Evolutionary conservation across 257 asterid species (phyloP).

Genomic region (Penstemon davidsonii): DNA sequence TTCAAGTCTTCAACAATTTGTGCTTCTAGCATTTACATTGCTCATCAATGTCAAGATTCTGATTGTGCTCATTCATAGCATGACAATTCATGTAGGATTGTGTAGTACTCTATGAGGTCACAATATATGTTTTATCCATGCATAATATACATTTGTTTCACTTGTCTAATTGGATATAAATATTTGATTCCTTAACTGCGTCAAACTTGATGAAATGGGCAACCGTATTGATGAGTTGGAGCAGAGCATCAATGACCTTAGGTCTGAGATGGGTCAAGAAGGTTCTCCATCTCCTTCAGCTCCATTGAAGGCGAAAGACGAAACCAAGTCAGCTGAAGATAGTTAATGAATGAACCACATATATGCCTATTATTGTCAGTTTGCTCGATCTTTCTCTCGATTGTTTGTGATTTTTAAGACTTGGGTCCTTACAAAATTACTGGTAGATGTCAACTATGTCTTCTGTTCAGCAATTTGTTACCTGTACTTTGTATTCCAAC

Average conservation of each 20-base stretch:
- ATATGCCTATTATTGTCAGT: neutral
- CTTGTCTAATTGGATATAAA: neutral
- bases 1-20: too few relatives aligned
- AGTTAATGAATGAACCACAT: slow-evolving; percentile 33
- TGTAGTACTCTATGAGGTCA: neutral
- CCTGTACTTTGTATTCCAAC: neutral
- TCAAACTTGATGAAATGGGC: slow-evolving; percentile 91
- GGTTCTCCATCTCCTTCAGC: slow-evolving; percentile 79
- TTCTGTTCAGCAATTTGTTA: slow-evolving; percentile 7
- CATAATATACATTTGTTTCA: neutral
- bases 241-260: slow-evolving; percentile 87
- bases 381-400: slow-evolving; percentile 16
- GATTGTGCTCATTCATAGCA: too few relatives aligned
- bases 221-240: slow-evolving; percentile 82
- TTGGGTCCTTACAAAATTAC: too few relatives aligned
- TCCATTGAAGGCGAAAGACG: slow-evolving; percentile 38
- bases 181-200: slow-evolving; percentile 44
- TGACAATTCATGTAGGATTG: too few relatives aligned
- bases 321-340: slow-evolving; percentile 52
- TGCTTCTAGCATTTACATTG: too few relatives aligned
- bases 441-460: too few relatives aligned
- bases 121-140: neutral
- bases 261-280: slow-evolving; percentile 87
- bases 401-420: neutral
- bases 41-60: too few relatives aligned